Evolutionary conservation across 331 rosid genomes (phyloP).

Genomic region (Erythrophleum ivorense): DNA sequence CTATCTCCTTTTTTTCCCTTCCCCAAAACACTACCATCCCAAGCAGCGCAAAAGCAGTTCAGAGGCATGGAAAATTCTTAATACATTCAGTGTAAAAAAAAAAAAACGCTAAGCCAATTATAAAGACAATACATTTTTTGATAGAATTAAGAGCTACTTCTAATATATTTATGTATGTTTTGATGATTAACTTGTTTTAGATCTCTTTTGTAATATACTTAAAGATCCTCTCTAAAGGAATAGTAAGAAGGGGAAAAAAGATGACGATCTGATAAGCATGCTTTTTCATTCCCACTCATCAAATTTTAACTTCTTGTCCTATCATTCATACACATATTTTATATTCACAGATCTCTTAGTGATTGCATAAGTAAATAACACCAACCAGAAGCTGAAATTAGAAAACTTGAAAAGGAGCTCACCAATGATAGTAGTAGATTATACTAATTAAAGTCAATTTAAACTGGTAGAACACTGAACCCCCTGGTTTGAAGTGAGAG

Average conservation of each 20-base stretch:
- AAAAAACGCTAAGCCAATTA: too few relatives aligned
- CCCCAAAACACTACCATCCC: too few relatives aligned
- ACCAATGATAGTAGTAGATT: conserved; percentile 5
- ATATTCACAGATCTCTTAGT: conserved; percentile 28
- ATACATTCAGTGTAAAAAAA: too few relatives aligned
- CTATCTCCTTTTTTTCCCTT: not conserved
- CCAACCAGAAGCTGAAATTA: conserved; percentile 19
- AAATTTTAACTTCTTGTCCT: not conserved
- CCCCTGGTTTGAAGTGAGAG: conserved; percentile 61
- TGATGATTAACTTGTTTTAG: not conserved
- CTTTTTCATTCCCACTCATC: conserved; percentile 27
- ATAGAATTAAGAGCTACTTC: not conserved
- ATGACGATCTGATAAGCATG: not conserved
- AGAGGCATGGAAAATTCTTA: not conserved
- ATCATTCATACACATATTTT: not conserved
- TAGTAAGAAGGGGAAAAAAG: not conserved
- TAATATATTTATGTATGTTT: not conserved
- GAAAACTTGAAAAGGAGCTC: not conserved
- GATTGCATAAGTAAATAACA: not conserved
- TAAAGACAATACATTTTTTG: too few relatives aligned
- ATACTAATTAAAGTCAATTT: not conserved
- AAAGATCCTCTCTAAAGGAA: not conserved
- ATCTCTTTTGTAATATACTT: not conserved
- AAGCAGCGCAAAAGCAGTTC: not conserved
- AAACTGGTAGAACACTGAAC: conserved; percentile 67